Evolutionary conservation across 2,329 filamentous ascomycete species (phyloP), one percentile per base, ranked within the genome.

Genomic region (Cladosporium sp.): DNA sequence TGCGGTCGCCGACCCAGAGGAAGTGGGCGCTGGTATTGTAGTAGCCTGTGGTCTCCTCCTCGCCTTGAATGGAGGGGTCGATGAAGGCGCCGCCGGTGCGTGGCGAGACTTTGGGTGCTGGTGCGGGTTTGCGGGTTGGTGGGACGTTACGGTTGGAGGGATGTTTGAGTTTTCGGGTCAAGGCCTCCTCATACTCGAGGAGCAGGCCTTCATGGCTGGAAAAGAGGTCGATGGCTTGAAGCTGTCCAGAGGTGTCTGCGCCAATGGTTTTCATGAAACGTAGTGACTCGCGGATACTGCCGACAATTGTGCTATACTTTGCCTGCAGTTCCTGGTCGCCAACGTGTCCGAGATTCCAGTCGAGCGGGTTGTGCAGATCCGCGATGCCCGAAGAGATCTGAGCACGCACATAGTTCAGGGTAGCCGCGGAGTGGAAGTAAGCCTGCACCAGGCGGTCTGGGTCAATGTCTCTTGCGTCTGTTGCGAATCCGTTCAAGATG

Each of bases 1-100:
- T 99, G 58, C 93, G 88, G 70, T 99, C 93, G 49, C 93, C 93
- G 61, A 99, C 95, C 93, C 93, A 99, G 68, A 99, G 80, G 75
- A 99, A 97, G 68, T 99, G 93, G 0, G 89, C 89, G 4, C 89
- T 95, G 0, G 92, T 97, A 70, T 96, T 87, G 74, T 95, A 97
- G 79, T 88, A 95, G 63, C 85, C 83, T 63, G 80, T 81, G 13
- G 70, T 67, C 8, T 57, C 54, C 19, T 53, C 38, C 15, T 44
- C 49, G 38, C 52, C 41, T 11, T 42, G 20, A 29, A 55, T 52
- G 18, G 55, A 44, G 13, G 42, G 15, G 43, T 61, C 43, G 22
- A 48, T 43, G 6, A 58, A 44, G 4, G 53, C 56, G 18, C 57
- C 58, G 24, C 59, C 59, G 18, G 57, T 60, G 5, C 54, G 50